phyloP scores from a whole-genome alignment of 2,329 filamentous ascomycete species.

The Pseudocercospora fijiensis region DNA sequence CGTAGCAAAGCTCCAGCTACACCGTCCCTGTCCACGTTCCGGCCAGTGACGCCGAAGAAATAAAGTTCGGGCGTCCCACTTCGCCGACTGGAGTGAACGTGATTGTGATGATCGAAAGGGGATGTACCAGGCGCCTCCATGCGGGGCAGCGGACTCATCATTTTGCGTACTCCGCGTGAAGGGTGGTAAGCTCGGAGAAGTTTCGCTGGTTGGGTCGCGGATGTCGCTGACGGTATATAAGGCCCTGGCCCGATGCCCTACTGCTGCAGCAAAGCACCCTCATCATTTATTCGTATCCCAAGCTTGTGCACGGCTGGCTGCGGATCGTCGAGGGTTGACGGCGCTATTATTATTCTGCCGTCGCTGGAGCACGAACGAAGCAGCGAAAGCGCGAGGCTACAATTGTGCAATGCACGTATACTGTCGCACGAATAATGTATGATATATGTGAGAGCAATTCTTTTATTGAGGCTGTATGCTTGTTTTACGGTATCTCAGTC shows the following conservation, averaged over 20 bases:
- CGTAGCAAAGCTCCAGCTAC: background rate
- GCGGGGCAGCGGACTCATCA: conserved; percentile 3
- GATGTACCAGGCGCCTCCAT: background rate
- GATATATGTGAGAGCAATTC: background rate
- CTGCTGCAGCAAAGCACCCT: background rate
- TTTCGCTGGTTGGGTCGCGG: conserved; percentile 16
- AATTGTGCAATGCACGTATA: conserved; percentile 7
- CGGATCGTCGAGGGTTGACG: background rate
- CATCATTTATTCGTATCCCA: background rate
- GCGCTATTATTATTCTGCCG: background rate
- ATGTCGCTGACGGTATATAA: conserved; percentile 6
- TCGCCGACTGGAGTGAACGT: conserved; percentile 4
- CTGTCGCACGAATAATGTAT: background rate
- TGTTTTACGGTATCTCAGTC: conserved; percentile 29
- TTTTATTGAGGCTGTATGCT: background rate
- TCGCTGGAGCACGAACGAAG: background rate
- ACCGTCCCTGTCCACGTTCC: background rate
- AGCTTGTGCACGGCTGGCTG: background rate
- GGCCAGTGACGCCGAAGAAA: conserved; percentile 7
- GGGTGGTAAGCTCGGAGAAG: conserved; percentile 14
- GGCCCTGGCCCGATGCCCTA: background rate
- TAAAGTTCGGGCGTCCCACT: conserved; percentile 17
- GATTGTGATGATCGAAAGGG: background rate
- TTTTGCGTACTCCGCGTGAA: background rate
- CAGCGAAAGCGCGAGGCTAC: conserved; percentile 5